Base-by-base conservation (phyloP, 176 grass and related monocot genomes). In the Hsuehochloa calcarea region DNA sequence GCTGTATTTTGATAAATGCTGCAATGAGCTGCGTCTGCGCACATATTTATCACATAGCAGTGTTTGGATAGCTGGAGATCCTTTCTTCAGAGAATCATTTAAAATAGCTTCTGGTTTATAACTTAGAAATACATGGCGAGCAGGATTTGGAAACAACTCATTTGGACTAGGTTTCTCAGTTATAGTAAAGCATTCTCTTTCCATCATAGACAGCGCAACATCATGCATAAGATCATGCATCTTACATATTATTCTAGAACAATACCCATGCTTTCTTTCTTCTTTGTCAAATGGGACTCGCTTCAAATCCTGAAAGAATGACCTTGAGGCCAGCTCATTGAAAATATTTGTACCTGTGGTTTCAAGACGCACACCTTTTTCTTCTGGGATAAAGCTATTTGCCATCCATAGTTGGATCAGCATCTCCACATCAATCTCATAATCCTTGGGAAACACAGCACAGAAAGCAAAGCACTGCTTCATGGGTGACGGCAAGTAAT, bases 391-490 rank as follows among this genome's bases (percentile, higher is more conserved):
- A 43, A 68, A 75, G 4, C 60, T 59, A 75, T 87, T 87, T 9
- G 78, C 77, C 60, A 87, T 87, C 78, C 85, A 86, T 2, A 87
- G 5, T 3, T 59, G 60, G 14, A 87, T 81, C 8, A 81, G 5
- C 58, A 7, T 59, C 0, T 81, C 35, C 7, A 59, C 77, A 25
- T 79, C 31, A 54, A 65, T 69, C 17, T 19, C 72, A 4, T 83
- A 58, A 59, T 80, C 22, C 26, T 63, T 72, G 19, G 61, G 20
- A 64, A 87, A 87, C 50, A 69, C 27, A 16, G 78, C 41, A 51
- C 78, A 79, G 17, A 46, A 38, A 2, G 62, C 66, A 62, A 79
- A 79, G 25, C 76, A 79, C 16, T 72, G 84, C 2, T 44, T 86
- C 29, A 61, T 68, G 31, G 80, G 50, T 17, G n/a, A 3, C 3